These are phyloP conservation scores for Fraxinus nigra DNA, from an alignment of 305 asterid species.

Conservation along the genomic window DNA sequence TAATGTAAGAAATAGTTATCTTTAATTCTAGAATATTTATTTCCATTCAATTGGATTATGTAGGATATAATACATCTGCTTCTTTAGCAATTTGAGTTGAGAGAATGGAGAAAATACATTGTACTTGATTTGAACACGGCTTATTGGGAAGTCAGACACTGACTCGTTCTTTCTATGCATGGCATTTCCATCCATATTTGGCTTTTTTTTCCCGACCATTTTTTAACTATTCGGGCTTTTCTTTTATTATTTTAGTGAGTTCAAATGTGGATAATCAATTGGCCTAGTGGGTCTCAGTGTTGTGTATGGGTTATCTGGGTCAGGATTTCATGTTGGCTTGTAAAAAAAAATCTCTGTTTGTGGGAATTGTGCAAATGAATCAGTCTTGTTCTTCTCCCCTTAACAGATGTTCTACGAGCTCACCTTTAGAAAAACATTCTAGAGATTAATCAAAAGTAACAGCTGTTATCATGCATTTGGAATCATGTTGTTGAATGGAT, in stretches of 20 bases:
- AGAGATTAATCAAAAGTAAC: not conserved
- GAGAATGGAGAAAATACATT: not conserved
- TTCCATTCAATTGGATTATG: not conserved
- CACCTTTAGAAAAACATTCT: not conserved
- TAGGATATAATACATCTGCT: not conserved
- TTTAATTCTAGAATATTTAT: not conserved
- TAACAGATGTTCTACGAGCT: not conserved
- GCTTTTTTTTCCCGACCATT: not conserved
- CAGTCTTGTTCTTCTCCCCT: not conserved
- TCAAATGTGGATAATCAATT: not conserved
- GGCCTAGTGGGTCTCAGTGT: not conserved
- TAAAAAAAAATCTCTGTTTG: not conserved
- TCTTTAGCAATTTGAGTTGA: not conserved
- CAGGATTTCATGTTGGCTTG: not conserved
- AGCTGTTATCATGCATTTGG: constrained; percentile 1
- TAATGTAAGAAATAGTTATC: not conserved
- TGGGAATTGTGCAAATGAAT: not conserved
- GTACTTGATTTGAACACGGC: not conserved
- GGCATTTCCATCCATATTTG: not conserved
- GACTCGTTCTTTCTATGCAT: not conserved
- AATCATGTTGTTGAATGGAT: not conserved
- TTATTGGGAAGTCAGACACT: not conserved
- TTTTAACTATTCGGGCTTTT: not conserved
- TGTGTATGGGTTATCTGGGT: not conserved
- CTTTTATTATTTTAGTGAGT: not conserved